A percentile compares a stretch with the other conserved stretches of the same genome.
Evolutionary conservation across 2,329 filamentous ascomycete species (phyloP).

Genomic region (Phialocephala sp.): DNA sequence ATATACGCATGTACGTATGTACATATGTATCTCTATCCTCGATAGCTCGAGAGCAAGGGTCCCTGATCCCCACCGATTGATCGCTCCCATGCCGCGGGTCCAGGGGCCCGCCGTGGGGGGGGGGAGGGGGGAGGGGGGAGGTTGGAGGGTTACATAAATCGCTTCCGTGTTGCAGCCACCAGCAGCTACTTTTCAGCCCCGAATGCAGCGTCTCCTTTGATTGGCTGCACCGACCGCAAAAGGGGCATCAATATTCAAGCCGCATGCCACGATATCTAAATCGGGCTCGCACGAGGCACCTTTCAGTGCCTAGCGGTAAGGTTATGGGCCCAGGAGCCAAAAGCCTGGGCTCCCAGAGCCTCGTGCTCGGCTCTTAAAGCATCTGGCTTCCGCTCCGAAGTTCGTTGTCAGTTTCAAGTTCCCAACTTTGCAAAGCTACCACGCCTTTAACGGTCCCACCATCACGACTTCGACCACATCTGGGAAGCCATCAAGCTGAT

Average conservation of each 20-base stretch:
- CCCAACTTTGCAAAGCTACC: background rate
- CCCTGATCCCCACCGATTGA: too few species aligned
- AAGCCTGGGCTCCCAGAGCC: background rate
- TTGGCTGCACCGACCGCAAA: conserved; percentile 2
- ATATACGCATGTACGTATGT: too few species aligned
- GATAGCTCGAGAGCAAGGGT: too few species aligned
- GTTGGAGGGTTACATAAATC: background rate
- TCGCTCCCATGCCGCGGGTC: too few species aligned
- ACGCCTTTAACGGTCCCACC: background rate
- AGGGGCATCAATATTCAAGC: conserved; percentile 4
- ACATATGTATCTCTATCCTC: too few species aligned
- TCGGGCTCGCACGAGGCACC: conserved; percentile 16
- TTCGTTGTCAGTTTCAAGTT: background rate
- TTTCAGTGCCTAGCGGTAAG: background rate
- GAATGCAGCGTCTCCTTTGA: conserved; percentile 6
- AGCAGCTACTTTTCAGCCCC: conserved; percentile 18
- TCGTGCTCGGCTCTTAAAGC: conserved; percentile 3
- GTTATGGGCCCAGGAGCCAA: background rate
- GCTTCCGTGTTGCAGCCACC: background rate
- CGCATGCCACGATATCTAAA: background rate
- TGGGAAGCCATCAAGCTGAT: background rate
- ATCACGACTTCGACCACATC: background rate
- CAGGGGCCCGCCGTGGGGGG: too few species aligned
- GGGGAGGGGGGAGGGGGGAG: too few species aligned
- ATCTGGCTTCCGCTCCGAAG: background rate